These are phyloP conservation scores for Aspergillus sp. DNA, from an alignment of 2,329 filamentous ascomycete genomes.

Conservation along the genomic window DNA sequence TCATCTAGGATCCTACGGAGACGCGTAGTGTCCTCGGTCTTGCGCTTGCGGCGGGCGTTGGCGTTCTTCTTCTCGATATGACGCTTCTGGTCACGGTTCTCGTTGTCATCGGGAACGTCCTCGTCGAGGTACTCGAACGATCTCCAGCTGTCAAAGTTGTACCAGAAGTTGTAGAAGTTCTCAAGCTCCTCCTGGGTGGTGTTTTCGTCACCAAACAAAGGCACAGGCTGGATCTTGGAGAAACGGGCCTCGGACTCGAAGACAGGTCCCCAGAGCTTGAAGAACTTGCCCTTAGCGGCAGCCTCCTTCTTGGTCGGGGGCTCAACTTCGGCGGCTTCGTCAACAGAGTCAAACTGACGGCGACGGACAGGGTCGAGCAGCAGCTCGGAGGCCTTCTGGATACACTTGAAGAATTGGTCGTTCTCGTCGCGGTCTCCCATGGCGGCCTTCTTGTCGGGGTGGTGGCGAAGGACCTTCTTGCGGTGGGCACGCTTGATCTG, in stretches of 20 bases:
- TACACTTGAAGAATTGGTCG: constrained; percentile 99
- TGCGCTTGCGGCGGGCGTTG: constrained; percentile 97
- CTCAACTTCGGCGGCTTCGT: constrained; percentile 86
- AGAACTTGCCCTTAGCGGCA: constrained; percentile 76
- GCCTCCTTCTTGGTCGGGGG: constrained; percentile 88
- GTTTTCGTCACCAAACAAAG: constrained; percentile 75
- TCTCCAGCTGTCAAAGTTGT: constrained; percentile 98
- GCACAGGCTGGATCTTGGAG: constrained; percentile 84
- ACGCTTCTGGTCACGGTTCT: constrained; percentile 98
- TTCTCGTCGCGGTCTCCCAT: constrained; percentile 73
- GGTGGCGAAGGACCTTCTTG: constrained; percentile 98
- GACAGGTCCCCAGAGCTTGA: constrained; percentile 85
- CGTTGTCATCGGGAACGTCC: constrained; percentile 97
- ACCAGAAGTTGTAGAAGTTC: constrained; percentile 98
- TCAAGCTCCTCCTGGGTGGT: constrained; percentile 85
- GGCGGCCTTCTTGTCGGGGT: constrained; percentile 97
- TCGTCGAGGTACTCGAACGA: constrained; percentile 98
- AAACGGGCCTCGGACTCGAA: constrained; percentile 92
- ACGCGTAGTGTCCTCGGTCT: constrained; percentile 92
- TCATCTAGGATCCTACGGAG: constrained; percentile 87
- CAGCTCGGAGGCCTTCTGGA: constrained; percentile 94
- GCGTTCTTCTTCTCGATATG: constrained; percentile 98
- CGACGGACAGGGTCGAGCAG: constrained; percentile 87
- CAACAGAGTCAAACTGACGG: constrained; percentile 92
- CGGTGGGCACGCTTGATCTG: constrained; percentile 99